These are phyloP conservation scores for Pseudogymnoascus sp. DNA, from an alignment of 2,329 filamentous ascomycete species.

Conservation along the genomic window DNA sequence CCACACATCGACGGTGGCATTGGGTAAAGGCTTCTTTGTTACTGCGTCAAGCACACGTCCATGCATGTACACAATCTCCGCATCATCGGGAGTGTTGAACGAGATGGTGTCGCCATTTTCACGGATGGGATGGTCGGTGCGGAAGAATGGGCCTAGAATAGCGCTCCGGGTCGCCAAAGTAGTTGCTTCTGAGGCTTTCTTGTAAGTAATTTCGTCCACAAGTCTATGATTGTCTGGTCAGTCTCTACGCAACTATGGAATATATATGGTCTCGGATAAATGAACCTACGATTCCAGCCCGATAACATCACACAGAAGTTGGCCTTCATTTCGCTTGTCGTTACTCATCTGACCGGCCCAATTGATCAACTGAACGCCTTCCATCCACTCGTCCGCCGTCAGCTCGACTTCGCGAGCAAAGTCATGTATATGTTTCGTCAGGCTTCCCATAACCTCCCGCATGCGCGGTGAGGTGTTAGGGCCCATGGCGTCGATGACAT, in stretches of 20 bases:
- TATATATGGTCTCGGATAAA: background rate
- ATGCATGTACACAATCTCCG: slow-evolving; percentile 46
- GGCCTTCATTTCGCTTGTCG: slow-evolving; percentile 55
- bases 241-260: slow-evolving; percentile 17
- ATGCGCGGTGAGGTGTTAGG: slow-evolving; percentile 51
- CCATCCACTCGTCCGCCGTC: slow-evolving; percentile 52
- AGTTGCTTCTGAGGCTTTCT: slow-evolving; percentile 25
- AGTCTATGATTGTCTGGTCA: slow-evolving; percentile 29
- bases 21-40: slow-evolving; percentile 49
- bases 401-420: slow-evolving; percentile 52
- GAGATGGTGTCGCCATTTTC: slow-evolving; percentile 48
- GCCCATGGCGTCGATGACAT: slow-evolving; percentile 55
- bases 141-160: slow-evolving; percentile 60
- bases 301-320: slow-evolving; percentile 55
- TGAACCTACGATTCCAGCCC: slow-evolving; percentile 49
- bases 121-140: slow-evolving; percentile 47
- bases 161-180: slow-evolving; percentile 44
- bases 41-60: slow-evolving; percentile 46
- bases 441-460: slow-evolving; percentile 45
- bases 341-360: slow-evolving; percentile 56
- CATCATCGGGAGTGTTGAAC: slow-evolving; percentile 45
- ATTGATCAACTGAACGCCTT: slow-evolving; percentile 49
- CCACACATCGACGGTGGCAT: slow-evolving; percentile 55
- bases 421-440: slow-evolving; percentile 51
- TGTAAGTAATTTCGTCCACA: slow-evolving; percentile 29